These are phyloP conservation scores for Pythium oligandrum DNA, from an alignment of 352 stramenopile genomes.

Conservation along the genomic window DNA sequence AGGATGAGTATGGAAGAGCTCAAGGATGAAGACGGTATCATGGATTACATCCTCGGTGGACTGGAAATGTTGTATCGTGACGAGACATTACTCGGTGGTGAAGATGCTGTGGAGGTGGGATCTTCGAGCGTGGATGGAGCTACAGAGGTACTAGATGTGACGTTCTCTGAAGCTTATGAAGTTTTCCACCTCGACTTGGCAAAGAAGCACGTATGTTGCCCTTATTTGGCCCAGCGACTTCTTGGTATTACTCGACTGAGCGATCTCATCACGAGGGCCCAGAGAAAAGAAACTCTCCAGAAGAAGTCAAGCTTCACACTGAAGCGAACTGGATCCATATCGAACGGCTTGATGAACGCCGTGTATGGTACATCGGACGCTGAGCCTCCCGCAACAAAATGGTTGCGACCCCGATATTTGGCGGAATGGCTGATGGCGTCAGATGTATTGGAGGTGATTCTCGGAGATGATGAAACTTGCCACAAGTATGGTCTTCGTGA, in stretches of 20 bases:
- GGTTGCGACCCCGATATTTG: slow-evolving; percentile 68
- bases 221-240: slow-evolving; percentile 70
- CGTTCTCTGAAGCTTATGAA: slow-evolving; percentile 75
- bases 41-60: slow-evolving; percentile 66
- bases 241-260: slow-evolving; percentile 67
- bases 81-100: slow-evolving; percentile 40
- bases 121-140: neutral
- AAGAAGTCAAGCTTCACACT: slow-evolving; percentile 60
- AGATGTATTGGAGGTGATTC: slow-evolving; percentile 76
- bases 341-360: slow-evolving; percentile 10
- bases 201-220: slow-evolving; percentile 85
- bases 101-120: slow-evolving; percentile 16
- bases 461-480: slow-evolving; percentile 64
- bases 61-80: slow-evolving; percentile 74
- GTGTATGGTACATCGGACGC: slow-evolving; percentile 16
- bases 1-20: slow-evolving; percentile 68
- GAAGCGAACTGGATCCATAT: slow-evolving; percentile 19
- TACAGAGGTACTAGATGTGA: slow-evolving; percentile 11
- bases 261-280: slow-evolving; percentile 73
- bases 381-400: slow-evolving; percentile 43
- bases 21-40: slow-evolving; percentile 74
- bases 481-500: slow-evolving; percentile 68
- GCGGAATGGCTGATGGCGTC: slow-evolving; percentile 77
- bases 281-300: slow-evolving; percentile 54
- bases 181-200: slow-evolving; percentile 81